Base-by-base conservation (phyloP, 768 basidiomycete genomes). In the Mycena vitilis region DNA sequence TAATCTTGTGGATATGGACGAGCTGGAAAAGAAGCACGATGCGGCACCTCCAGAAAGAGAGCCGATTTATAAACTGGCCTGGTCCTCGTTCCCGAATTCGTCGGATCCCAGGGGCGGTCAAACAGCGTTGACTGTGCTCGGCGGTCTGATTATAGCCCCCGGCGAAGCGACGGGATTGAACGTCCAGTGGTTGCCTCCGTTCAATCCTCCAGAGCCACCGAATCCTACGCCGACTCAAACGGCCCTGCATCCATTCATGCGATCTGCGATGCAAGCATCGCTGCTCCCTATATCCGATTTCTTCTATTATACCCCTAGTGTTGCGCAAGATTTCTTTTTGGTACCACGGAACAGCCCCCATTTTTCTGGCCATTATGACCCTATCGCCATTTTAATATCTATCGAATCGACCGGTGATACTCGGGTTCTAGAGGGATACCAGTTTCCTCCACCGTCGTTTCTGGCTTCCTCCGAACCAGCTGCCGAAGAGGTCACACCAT, bases 21-120 rank as follows among this genome's bases (percentile, higher is more conserved):
- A 79, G 56, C 75, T 91, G 13, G 88, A 89, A 62, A 74, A 81
- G 40, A 76, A 80, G 25, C 75, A 83, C 5, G 73, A 71, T 9
- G 59, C 65, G 5, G 58, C 69, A 40, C 59, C 60, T 20, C 58
- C 70, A 34, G 74, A 78, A 23, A 69, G 90, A 71, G 95, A 96
- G 73, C 93, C 95, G 5, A 87, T 98, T 40, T 95, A 93, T 84
- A 95, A 93, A 75, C 81, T 96, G 7, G 82, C 91, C 0, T 98
- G 95, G 95, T 92, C 91, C 63, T 86, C 87, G 1, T 95, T 91
- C 77, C 82, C 90, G 0, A 89, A 91, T 73, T 88, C 88, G 2
- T 74, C 83, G 5, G 89, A 91, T 81, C 83, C 88, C 56, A 80
- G 89, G 74, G 84, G 92, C 48, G 92, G 89, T n/a, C 86, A 88